phyloP scores from a whole-genome alignment of 495 filamentous ascomycete genomes.

The Penicillium argentinense region DNA sequence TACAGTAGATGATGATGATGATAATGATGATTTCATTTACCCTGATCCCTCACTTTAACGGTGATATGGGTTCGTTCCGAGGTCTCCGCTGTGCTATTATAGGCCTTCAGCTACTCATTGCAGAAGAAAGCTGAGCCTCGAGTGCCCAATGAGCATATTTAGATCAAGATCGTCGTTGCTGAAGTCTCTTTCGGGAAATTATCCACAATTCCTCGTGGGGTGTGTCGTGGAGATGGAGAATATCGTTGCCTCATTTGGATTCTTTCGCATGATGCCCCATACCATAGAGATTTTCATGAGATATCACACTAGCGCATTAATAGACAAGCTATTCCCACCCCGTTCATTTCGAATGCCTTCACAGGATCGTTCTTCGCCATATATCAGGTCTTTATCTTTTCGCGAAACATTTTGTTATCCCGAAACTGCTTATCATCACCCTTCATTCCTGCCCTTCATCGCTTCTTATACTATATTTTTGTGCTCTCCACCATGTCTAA shows the following conservation, averaged over 20 bases:
- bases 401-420: conserved; percentile 1
- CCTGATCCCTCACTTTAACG: background rate
- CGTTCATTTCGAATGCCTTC: background rate
- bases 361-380: background rate
- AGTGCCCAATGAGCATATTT: conserved; percentile 1
- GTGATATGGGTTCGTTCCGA: conserved; percentile 1
- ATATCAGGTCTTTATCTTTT: background rate
- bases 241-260: conserved; percentile 1
- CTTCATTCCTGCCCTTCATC: background rate
- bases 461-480: background rate
- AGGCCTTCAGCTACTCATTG: background rate
- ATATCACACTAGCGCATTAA: conserved; percentile 1
- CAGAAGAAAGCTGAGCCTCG: background rate
- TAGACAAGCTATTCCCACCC: background rate
- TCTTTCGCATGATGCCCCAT: background rate
- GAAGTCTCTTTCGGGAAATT: background rate
- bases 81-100: background rate
- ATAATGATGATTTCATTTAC: conserved; percentile 1
- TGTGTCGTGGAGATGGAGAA: background rate
- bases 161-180: background rate
- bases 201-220: background rate
- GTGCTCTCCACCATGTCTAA: background rate
- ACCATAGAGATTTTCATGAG: background rate
- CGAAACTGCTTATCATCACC: background rate
- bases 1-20: conserved; percentile 3